Percentiles rank a stretch among this genome's conserved stretches.
Evolutionary conservation across 345 rosid species (phyloP).

Genomic region (Linum tenue): DNA sequence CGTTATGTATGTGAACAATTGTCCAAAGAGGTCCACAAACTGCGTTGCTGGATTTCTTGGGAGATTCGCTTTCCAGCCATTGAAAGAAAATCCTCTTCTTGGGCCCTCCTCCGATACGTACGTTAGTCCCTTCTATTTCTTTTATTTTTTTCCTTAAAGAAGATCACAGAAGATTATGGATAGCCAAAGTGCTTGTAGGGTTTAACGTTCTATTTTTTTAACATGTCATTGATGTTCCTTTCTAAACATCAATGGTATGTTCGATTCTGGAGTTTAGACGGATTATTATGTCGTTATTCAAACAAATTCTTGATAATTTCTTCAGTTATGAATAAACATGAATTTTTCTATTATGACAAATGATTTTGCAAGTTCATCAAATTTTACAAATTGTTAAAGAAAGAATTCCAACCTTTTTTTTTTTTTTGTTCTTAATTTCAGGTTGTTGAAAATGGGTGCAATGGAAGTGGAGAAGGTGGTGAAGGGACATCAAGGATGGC

Average conservation of each 20-base stretch:
- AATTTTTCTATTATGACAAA: too few species aligned
- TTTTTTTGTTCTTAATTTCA: neutral
- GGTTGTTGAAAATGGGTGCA: constrained; percentile 26
- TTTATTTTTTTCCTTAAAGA: neutral
- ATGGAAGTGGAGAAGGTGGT: constrained; percentile 18
- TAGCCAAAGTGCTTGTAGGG: neutral
- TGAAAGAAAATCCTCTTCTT: constrained; percentile 26
- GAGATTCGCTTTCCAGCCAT: constrained; percentile 23
- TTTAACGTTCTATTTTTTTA: neutral
- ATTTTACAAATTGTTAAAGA: too few species aligned
- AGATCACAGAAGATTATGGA: neutral
- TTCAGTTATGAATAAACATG: too few species aligned
- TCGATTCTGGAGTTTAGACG: too few species aligned
- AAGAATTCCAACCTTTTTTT: neutral
- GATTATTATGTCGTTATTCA: too few species aligned
- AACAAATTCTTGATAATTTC: too few species aligned
- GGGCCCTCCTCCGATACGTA: constrained; percentile 21
- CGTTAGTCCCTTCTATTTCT: constrained; percentile 11
- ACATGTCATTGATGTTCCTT: neutral
- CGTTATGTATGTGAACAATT: constrained; percentile 19
- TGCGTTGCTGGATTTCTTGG: constrained; percentile 19
- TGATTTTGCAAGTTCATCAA: too few species aligned
- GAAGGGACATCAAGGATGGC: constrained; percentile 19
- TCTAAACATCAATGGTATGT: neutral
- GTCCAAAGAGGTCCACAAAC: constrained; percentile 13